phyloP scores from a whole-genome alignment of 176 grass and related monocot genomes.

The Otatea glauca region DNA sequence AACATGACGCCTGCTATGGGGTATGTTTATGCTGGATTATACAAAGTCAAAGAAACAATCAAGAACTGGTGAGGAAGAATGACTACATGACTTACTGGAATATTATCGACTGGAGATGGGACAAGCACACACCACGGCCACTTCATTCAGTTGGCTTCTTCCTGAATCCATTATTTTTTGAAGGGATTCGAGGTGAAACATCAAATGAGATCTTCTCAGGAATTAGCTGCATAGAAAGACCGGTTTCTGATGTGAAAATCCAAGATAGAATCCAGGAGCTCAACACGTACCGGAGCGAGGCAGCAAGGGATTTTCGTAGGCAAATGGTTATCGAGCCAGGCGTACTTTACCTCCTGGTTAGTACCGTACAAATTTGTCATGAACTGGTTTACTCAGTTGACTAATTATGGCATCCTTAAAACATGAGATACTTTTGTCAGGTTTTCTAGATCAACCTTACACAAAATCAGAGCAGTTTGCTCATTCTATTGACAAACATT shows the following conservation, averaged over 20 bases:
- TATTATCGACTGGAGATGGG: conserved; percentile 88
- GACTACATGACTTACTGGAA: conserved; percentile 76
- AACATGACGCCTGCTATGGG: conserved; percentile 82
- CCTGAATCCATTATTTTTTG: conserved; percentile 88
- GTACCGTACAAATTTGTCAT: conserved; percentile 19
- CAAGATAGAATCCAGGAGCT: conserved; percentile 97
- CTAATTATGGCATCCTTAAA: background rate
- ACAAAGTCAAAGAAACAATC: conserved; percentile 78
- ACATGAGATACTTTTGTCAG: background rate
- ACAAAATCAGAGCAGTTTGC: conserved; percentile 7
- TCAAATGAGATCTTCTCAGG: conserved; percentile 82
- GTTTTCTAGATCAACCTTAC: background rate
- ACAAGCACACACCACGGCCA: conserved; percentile 58
- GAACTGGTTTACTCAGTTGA: conserved; percentile 12
- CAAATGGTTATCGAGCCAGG: conserved; percentile 89
- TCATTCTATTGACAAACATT: background rate
- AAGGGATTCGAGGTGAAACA: conserved; percentile 68
- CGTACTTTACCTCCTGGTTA: conserved; percentile 87
- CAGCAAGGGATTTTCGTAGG: conserved; percentile 78
- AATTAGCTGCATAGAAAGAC: conserved; percentile 87
- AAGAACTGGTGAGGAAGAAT: conserved; percentile 69
- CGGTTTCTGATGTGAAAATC: conserved; percentile 78
- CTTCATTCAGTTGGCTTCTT: conserved; percentile 84
- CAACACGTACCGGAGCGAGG: conserved; percentile 73
- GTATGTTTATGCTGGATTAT: conserved; percentile 79